Conservation (phyloP, 2,329 filamentous ascomycete genomes). For the Ascochyta koolunga region DNA sequence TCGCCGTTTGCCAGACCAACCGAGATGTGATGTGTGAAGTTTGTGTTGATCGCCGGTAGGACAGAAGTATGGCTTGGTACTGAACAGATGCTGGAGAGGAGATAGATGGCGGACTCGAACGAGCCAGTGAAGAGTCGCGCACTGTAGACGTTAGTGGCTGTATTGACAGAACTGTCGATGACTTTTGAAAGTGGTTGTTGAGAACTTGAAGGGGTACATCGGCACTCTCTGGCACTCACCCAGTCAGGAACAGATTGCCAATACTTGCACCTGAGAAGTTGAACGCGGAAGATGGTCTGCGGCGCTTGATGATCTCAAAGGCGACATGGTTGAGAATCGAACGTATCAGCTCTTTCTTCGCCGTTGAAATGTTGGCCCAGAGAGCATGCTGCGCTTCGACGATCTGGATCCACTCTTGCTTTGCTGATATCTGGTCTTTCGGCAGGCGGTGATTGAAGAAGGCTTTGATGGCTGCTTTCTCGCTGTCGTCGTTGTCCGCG, state of each 20-base stretch:
- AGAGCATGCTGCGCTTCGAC: conserved; percentile 80
- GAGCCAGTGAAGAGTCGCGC: conserved; percentile 89
- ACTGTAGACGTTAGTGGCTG: conserved; percentile 52
- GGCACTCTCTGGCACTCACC: conserved; percentile 44
- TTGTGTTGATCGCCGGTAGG: conserved; percentile 89
- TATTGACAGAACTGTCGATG: not conserved
- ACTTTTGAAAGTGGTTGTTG: not conserved
- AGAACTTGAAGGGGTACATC: not conserved
- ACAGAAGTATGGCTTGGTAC: conserved; percentile 78
- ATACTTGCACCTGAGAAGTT: conserved; percentile 59
- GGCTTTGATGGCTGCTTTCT: conserved; percentile 73
- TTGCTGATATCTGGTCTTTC: conserved; percentile 64
- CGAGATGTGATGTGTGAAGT: conserved; percentile 93
- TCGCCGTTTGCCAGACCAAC: conserved; percentile 78
- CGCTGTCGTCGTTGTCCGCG: conserved; percentile 55
- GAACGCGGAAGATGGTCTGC: conserved; percentile 54
- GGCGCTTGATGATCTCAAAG: conserved; percentile 56
- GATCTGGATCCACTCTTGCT: conserved; percentile 84
- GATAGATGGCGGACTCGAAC: conserved; percentile 90
- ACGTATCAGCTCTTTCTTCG: conserved; percentile 59
- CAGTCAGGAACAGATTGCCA: conserved; percentile 59
- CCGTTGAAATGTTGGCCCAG: conserved; percentile 65
- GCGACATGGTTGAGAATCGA: conserved; percentile 59
- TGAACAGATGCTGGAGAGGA: conserved; percentile 84
- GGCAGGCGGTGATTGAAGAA: conserved; percentile 89